Conservation (phyloP, 371 early-diverging fungal genomes). For the Mortierella sp. region DNA sequence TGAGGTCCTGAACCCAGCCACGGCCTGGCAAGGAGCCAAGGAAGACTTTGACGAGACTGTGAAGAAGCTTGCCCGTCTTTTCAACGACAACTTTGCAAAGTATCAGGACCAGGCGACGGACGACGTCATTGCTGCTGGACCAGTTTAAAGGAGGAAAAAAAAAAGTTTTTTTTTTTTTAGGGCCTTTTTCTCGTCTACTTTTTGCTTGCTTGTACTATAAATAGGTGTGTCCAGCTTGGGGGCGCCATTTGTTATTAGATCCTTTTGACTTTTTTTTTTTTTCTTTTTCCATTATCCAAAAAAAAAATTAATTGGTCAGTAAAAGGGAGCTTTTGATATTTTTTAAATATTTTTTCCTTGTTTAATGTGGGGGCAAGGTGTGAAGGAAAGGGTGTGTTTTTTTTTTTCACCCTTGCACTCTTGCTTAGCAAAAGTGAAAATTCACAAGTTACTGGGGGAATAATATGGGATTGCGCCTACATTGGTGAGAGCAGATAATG, state of each 20-base stretch:
- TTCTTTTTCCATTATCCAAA: too few species aligned
- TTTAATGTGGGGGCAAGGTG: not conserved
- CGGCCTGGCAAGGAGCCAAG: slow-evolving; percentile 84
- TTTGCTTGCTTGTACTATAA: too few species aligned
- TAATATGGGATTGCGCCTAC: too few species aligned
- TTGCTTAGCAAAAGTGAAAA: too few species aligned
- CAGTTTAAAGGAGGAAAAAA: slow-evolving; percentile 34
- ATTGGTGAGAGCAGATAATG: too few species aligned
- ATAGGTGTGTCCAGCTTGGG: too few species aligned
- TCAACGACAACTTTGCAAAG: slow-evolving; percentile 88
- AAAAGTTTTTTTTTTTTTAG: slow-evolving; percentile 53
- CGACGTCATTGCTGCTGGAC: slow-evolving; percentile 84
- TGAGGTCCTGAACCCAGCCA: slow-evolving; percentile 88
- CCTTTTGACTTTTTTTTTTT: too few species aligned
- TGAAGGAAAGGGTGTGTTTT: not conserved
- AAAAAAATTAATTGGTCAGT: too few species aligned
- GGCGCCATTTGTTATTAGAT: too few species aligned
- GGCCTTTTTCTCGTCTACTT: too few species aligned
- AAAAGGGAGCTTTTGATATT: too few species aligned
- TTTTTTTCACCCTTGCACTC: not conserved
- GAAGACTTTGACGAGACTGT: slow-evolving; percentile 76
- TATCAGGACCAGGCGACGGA: slow-evolving; percentile 84
- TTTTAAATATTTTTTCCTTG: not conserved
- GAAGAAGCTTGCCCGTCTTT: slow-evolving; percentile 83
- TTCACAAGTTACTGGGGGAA: too few species aligned